Evolutionary conservation across 352 stramenopile genomes (phyloP).

Genomic region (Phytopythium aichiense): DNA sequence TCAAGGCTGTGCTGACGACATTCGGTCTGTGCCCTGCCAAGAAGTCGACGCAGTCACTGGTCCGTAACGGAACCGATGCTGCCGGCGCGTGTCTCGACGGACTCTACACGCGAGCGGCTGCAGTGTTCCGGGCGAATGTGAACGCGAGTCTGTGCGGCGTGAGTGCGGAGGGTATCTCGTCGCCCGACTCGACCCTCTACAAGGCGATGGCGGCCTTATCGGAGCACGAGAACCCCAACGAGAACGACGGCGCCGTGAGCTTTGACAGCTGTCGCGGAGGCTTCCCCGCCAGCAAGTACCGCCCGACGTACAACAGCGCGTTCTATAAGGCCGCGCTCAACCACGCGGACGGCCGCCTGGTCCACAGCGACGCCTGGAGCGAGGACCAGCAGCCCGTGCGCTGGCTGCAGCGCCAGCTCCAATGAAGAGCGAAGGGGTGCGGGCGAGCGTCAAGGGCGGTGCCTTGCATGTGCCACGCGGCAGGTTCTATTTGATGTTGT

Average conservation of each 20-base stretch:
- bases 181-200: constrained; percentile 14
- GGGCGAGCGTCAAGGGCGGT: background rate
- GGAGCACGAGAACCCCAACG: constrained; percentile 12
- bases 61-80: constrained; percentile 7
- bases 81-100: constrained; percentile 13
- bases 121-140: constrained; percentile 13
- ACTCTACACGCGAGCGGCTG: constrained; percentile 17
- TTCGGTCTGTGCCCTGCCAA: constrained; percentile 25
- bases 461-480: background rate
- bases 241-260: constrained; percentile 34
- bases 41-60: constrained; percentile 23
- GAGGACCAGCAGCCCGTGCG: constrained; percentile 16
- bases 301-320: constrained; percentile 12
- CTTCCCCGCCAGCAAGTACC: constrained; percentile 7
- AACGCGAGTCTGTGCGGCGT: constrained; percentile 31
- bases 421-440: background rate
- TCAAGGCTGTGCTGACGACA: constrained; percentile 11
- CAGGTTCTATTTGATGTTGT: background rate
- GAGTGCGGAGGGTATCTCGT: constrained; percentile 22
- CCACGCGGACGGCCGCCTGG: constrained; percentile 24
- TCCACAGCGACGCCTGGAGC: constrained; percentile 22
- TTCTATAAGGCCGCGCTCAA: constrained; percentile 34
- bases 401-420: constrained; percentile 18
- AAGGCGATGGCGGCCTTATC: constrained; percentile 13
- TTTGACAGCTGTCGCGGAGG: constrained; percentile 26